Conservation (phyloP, 192 early-diverging fungal genomes). For the Funneliformis mosseae region DNA sequence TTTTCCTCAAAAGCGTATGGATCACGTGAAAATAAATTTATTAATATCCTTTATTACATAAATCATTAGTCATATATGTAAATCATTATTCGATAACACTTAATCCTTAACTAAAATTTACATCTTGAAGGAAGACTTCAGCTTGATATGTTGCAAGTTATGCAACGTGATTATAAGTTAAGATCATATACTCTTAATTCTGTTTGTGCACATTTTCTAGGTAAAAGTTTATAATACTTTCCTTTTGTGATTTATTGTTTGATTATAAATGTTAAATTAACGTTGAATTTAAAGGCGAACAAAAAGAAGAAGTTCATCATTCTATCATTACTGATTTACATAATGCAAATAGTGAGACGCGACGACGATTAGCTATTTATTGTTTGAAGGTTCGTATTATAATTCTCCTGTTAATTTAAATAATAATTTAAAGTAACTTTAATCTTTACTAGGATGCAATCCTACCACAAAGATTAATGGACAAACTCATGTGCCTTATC, state of each 20-base stretch:
- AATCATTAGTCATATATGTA: too few species aligned
- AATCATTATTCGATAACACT: background rate
- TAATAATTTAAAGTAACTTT: background rate
- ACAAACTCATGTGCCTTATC: slow-evolving; percentile 96
- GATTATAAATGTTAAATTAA: background rate
- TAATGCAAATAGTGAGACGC: slow-evolving; percentile 92
- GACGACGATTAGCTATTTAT: slow-evolving; percentile 92
- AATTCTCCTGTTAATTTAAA: background rate
- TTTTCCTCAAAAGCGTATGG: slow-evolving; percentile 96
- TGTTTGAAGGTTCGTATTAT: slow-evolving; percentile 74
- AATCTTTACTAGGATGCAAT: slow-evolving; percentile 74
- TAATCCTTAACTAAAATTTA: slow-evolving; percentile 24
- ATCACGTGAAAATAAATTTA: slow-evolving; percentile 86
- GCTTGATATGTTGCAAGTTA: slow-evolving; percentile 89
- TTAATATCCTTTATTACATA: slow-evolving; percentile 54
- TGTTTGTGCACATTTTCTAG: slow-evolving; percentile 92
- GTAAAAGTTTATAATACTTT: slow-evolving; percentile 40
- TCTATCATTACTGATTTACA: slow-evolving; percentile 98
- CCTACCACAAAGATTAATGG: slow-evolving; percentile 88
- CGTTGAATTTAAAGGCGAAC: slow-evolving; percentile 66
- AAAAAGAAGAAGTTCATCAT: slow-evolving; percentile 99
- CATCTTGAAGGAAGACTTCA: slow-evolving; percentile 87
- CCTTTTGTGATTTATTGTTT: background rate
- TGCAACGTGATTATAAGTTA: slow-evolving; percentile 95
- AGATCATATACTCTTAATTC: slow-evolving; percentile 95